Evolutionary conservation across 139 green algal species (phyloP).

Genomic region (Tetradesmus lagerheimii): DNA sequence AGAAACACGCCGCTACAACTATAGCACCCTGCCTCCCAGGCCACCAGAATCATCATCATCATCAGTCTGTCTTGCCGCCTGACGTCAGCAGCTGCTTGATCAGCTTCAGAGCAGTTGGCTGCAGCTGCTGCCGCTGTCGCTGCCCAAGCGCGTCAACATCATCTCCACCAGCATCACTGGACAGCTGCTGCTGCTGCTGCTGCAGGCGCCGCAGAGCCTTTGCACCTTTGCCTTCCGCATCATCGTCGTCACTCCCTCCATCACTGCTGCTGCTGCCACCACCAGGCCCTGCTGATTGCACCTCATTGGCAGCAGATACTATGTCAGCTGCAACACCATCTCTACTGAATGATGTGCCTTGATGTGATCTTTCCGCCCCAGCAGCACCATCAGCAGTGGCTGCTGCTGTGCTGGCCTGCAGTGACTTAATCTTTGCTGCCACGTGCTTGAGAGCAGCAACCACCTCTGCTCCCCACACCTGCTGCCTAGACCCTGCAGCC

Average conservation of each 20-base stretch:
- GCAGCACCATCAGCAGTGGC: not conserved
- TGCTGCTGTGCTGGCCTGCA: not conserved
- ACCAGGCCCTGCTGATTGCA: not conserved
- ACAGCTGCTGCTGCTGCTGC: conserved; percentile 32
- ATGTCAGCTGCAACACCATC: not conserved
- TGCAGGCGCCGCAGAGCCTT: not conserved
- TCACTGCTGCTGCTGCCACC: not conserved
- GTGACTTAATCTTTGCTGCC: not conserved
- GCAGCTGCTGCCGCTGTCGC: conserved; percentile 43
- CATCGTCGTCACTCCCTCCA: not conserved
- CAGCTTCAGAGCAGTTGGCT: conserved; percentile 43
- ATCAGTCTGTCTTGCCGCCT: conserved; percentile 17
- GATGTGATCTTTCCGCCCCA: not conserved
- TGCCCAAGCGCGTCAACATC: conserved; percentile 31
- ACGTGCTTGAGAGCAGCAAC: not conserved
- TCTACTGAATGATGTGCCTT: not conserved
- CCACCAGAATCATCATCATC: no score
- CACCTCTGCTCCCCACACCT: not conserved
- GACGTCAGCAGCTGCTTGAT: conserved; percentile 49
- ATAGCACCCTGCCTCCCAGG: no score
- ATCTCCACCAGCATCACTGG: not conserved
- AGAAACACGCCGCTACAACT: no score
- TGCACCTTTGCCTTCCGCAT: not conserved
- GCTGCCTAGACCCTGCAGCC: conserved; percentile 1
- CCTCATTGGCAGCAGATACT: not conserved